Percentiles rank a stretch among this genome's conserved stretches.
Evolutionary conservation across 2,329 filamentous ascomycete genomes (phyloP).

Genomic region (Cladophialophora exuberans): DNA sequence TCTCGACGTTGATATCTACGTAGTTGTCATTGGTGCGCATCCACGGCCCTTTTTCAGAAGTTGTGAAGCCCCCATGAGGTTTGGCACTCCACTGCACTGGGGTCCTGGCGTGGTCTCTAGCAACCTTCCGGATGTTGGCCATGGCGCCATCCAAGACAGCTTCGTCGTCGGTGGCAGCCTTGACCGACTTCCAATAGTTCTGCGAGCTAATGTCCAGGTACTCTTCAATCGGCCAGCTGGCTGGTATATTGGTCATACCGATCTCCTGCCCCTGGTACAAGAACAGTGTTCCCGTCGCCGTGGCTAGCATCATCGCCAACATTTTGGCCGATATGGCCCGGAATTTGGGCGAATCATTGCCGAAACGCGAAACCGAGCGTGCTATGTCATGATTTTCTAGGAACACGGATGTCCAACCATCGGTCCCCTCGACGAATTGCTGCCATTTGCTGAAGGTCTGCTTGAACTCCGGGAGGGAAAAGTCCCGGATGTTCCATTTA

Average conservation of each 20-base stretch:
- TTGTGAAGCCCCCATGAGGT: conserved; percentile 67
- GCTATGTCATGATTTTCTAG: conserved; percentile 69
- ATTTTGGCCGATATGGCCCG: conserved; percentile 60
- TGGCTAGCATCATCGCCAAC: conserved; percentile 58
- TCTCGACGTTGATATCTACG: conserved; percentile 61
- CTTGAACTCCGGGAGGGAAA: too few species aligned
- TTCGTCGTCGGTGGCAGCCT: conserved; percentile 37
- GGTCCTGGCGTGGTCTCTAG: conserved; percentile 68
- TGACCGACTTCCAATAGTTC: conserved; percentile 45
- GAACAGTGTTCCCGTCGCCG: conserved; percentile 58
- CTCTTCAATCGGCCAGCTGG: conserved; percentile 49
- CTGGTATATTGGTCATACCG: conserved; percentile 57
- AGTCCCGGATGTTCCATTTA: too few species aligned
- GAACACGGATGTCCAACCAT: conserved; percentile 67
- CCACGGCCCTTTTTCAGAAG: conserved; percentile 61
- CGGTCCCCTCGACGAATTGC: conserved; percentile 55
- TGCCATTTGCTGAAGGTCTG: background rate
- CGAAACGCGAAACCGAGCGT: conserved; percentile 61
- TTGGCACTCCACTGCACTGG: conserved; percentile 70
- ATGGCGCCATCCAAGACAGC: conserved; percentile 43
- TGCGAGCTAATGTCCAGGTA: conserved; percentile 33
- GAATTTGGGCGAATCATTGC: conserved; percentile 45
- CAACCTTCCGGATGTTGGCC: conserved; percentile 58
- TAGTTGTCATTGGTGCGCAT: conserved; percentile 70
- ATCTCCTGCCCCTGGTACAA: conserved; percentile 62